A percentile compares a stretch with the other conserved stretches of the same genome.
Conservation (phyloP, 352 stramenopile genomes). For the Phytophthora hybrid region DNA sequence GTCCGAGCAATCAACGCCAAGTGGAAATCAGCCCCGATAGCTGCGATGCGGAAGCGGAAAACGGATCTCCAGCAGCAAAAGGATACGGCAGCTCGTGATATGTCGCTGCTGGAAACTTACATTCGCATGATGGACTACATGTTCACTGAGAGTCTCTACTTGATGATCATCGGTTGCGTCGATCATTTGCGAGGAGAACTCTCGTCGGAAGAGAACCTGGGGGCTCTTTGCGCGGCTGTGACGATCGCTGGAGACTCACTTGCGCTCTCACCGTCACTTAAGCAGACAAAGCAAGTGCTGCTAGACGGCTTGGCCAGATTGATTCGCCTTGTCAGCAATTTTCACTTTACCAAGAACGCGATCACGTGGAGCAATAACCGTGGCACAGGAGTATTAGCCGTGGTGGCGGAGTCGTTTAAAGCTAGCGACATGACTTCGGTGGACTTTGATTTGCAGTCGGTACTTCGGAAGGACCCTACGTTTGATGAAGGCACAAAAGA, state of each 20-base stretch:
- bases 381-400: constrained; percentile 45
- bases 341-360: constrained; percentile 73
- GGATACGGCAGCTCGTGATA: constrained; percentile 54
- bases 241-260: constrained; percentile 52
- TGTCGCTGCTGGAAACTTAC: constrained; percentile 56
- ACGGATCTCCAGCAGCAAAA: constrained; percentile 45
- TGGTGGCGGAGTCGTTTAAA: constrained; percentile 45
- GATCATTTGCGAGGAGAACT: constrained; percentile 47
- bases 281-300: constrained; percentile 62
- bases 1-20: constrained; percentile 62
- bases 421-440: constrained; percentile 25
- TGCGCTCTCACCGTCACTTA: constrained; percentile 50
- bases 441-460: constrained; percentile 59
- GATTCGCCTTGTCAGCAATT: constrained; percentile 65
- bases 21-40: constrained; percentile 73
- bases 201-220: constrained; percentile 44
- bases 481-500: constrained; percentile 54
- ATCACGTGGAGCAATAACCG: constrained; percentile 64
- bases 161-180: constrained; percentile 66
- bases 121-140: constrained; percentile 77
- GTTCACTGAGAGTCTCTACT: constrained; percentile 73
- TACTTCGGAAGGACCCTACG: constrained; percentile 48
- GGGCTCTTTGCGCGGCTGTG: constrained; percentile 60
- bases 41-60: constrained; percentile 48
- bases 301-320: constrained; percentile 60